Evolutionary conservation across 2,329 filamentous ascomycete species (phyloP), one percentile per base, ranked within the genome.

Genomic region (Beauveria scarabaeidicola): DNA sequence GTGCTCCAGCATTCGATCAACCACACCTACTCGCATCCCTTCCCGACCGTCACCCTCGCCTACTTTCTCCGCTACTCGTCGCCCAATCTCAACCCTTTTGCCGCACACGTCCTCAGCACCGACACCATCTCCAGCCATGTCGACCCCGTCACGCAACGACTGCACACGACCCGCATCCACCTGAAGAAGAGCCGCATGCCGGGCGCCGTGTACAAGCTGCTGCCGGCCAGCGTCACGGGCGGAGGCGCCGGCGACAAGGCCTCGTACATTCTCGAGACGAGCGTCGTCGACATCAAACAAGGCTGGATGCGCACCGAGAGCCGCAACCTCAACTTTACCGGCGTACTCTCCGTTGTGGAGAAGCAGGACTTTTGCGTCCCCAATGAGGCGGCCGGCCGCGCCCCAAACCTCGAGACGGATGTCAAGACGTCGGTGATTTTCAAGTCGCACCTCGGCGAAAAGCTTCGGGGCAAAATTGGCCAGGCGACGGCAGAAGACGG

Each of bases 61-160:
- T 94, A 91, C 81, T 94, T 93, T 75, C 86, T 94, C 53, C 89
- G 90, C 65, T 94, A 94, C 75, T 91, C 89, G 61, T 84, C 81
- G 5, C 81, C 81, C 32, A 78, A 83, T 64, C 76, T 83, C 64
- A 94, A 93, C 69, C 90, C 90, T 7, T 92, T 93, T 76, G 87
- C 86, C 65, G 85, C 83, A 64, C 90, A 94, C 76, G 90, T 94
- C 57, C 78, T 91, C 66, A 90, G 88, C 69, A 91, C 89, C 72
- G 90, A 94, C 73, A 91, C 89, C 67, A 90, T 94, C 71, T 83
- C 84, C 52, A 87, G 85, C 64, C 78, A 82, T 72, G 83, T 90
- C 73, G 89, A 93, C 72, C 80, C 86, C 7, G 75, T 74, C n/a
- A 89, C 88, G 1, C 88, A 89, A 66, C 86, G 87, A 53, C 79